Percentiles rank a stretch among this genome's conserved stretches.
Conservation (phyloP, 2,329 filamentous ascomycete genomes). For the Hymenoscyphus fraxineus region DNA sequence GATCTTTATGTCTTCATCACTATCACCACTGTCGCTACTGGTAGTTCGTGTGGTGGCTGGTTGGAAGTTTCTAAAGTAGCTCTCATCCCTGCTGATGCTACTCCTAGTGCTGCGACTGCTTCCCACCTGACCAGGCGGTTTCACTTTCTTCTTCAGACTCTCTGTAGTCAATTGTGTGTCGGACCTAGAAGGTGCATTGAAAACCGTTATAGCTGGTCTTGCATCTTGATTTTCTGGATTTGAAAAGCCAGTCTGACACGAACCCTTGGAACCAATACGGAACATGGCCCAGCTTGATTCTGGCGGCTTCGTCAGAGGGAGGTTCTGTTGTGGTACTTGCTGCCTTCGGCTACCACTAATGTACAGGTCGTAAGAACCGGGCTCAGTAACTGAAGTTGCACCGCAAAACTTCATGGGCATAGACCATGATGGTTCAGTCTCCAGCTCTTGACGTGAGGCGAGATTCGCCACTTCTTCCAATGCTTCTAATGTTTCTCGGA, state of each 20-base stretch:
- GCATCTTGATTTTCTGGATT: too few species aligned
- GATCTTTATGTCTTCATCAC: constrained; percentile 58
- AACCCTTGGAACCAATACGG: too few species aligned
- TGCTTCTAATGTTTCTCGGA: background rate
- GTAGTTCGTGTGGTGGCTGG: constrained; percentile 58
- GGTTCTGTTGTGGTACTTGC: too few species aligned
- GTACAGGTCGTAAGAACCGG: too few species aligned
- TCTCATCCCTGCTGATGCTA: constrained; percentile 60
- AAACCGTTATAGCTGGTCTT: too few species aligned
- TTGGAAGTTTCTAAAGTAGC: constrained; percentile 50
- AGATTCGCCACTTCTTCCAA: background rate
- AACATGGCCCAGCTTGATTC: too few species aligned
- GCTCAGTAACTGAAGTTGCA: too few species aligned
- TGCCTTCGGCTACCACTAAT: too few species aligned
- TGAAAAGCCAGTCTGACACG: too few species aligned
- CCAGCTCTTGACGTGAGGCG: background rate
- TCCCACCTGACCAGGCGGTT: constrained; percentile 30
- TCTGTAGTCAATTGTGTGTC: constrained; percentile 52
- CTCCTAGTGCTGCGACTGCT: constrained; percentile 52
- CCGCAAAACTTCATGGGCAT: too few species aligned
- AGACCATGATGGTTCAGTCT: background rate
- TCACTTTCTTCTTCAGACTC: constrained; percentile 43
- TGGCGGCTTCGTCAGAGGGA: too few species aligned
- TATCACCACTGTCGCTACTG: constrained; percentile 35
- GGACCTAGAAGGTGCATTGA: constrained; percentile 32